phyloP scores from a whole-genome alignment of 768 basidiomycete genomes.

The Clathrus columnatus region DNA sequence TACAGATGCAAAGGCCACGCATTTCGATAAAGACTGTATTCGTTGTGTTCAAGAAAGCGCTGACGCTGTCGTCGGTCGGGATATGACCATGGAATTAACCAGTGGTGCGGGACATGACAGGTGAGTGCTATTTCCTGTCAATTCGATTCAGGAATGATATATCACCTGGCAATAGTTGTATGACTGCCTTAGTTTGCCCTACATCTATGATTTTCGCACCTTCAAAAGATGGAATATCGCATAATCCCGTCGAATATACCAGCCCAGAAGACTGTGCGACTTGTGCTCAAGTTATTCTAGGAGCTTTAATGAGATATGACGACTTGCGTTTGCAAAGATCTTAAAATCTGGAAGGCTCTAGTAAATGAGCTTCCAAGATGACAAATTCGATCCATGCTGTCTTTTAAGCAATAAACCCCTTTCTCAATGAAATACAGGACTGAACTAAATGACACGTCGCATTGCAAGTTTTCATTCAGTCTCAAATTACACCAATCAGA shows the following conservation, averaged over 20 bases:
- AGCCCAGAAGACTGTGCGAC: slow-evolving; percentile 10
- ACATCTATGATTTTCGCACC: slow-evolving; percentile 10
- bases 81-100: background rate
- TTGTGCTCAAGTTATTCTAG: slow-evolving; percentile 7
- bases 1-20: slow-evolving; percentile 8
- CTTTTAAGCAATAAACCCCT: no score
- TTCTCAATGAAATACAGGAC: no score
- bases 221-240: slow-evolving; percentile 9
- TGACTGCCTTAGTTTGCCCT: slow-evolving; percentile 5
- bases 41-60: slow-evolving; percentile 8
- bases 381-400: no score
- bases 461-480: no score
- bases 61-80: slow-evolving; percentile 3
- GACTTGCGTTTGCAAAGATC: background rate
- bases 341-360: no score
- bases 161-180: background rate
- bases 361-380: no score
- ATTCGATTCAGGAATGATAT: background rate
- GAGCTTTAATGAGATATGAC: slow-evolving; percentile 5
- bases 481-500: no score
- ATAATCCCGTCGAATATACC: slow-evolving; percentile 10
- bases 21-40: slow-evolving; percentile 7
- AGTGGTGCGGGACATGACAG: slow-evolving; percentile 10
- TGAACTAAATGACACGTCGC: no score
- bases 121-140: background rate